Conservation (phyloP, 2,329 filamentous ascomycete genomes). For the Ophiostoma populinum region DNA sequence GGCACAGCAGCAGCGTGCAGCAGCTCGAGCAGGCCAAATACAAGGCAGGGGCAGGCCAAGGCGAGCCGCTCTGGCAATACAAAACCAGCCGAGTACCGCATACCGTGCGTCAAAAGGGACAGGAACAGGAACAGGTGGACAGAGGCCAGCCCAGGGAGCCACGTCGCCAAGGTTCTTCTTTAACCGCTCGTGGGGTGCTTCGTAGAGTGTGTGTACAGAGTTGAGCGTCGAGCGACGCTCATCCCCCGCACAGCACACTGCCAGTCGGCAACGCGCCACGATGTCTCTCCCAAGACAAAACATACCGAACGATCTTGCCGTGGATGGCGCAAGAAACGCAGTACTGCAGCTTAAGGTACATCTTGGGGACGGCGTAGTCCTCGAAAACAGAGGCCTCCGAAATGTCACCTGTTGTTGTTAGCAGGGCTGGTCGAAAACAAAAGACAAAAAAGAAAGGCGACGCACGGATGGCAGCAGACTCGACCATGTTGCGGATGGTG, state of each 20-base stretch:
- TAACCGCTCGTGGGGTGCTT: constrained; percentile 24
- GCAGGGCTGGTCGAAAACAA: not conserved
- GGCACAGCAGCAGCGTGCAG: no score
- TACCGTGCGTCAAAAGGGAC: no score
- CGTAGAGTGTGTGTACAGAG: no score
- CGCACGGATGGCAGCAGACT: constrained; percentile 98
- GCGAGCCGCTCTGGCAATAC: no score
- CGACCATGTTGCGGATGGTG: constrained; percentile 99
- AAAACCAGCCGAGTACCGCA: no score
- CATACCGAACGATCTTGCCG: constrained; percentile 99
- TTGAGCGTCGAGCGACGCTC: no score
- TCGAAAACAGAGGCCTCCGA: constrained; percentile 97
- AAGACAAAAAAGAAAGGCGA: constrained; percentile 17
- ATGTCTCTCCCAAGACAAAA: constrained; percentile 43
- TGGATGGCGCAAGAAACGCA: constrained; percentile 99
- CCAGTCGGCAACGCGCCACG: constrained; percentile 12
- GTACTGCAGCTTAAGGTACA: constrained; percentile 99
- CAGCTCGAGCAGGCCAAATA: no score
- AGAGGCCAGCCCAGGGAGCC: constrained; percentile 4
- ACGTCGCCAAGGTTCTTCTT: constrained; percentile 25
- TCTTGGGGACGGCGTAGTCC: constrained; percentile 99
- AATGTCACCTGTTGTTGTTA: constrained; percentile 72
- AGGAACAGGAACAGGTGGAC: no score
- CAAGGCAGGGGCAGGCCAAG: no score
- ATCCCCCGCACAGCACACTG: no score